phyloP scores from a whole-genome alignment of 2,329 filamentous ascomycete genomes.

The Monilinia polystroma region DNA sequence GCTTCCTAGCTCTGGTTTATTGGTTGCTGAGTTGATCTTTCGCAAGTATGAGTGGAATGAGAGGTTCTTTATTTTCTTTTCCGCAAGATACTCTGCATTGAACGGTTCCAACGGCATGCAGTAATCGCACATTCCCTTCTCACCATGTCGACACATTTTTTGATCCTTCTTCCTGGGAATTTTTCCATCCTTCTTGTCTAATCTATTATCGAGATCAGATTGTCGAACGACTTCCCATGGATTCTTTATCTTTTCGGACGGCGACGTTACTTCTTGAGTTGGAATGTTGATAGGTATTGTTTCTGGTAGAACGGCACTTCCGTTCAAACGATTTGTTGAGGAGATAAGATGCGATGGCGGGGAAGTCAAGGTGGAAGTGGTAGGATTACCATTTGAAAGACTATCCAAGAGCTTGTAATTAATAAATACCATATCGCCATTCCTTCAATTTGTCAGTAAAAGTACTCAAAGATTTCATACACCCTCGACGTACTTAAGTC shows the following conservation, averaged over 20 bases:
- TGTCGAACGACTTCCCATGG: conserved; percentile 93
- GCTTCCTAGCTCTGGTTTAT: conserved; percentile 88
- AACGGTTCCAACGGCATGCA: conserved; percentile 97
- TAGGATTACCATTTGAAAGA: conserved; percentile 43
- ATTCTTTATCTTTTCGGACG: conserved; percentile 68
- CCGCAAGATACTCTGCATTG: conserved; percentile 79
- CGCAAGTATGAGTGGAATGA: conserved; percentile 94
- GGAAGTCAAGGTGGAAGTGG: conserved; percentile 40
- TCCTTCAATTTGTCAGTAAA: conserved; percentile 49
- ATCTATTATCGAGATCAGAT: conserved; percentile 77
- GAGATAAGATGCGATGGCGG: conserved; percentile 35
- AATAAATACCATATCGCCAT: conserved; percentile 89
- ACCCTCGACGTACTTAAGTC: conserved; percentile 51
- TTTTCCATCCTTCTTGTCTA: conserved; percentile 89
- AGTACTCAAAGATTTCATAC: neutral
- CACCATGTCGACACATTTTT: conserved; percentile 92
- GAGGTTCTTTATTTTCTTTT: conserved; percentile 98
- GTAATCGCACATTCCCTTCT: conserved; percentile 99
- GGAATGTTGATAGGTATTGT: conserved; percentile 60
- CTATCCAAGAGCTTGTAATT: conserved; percentile 67
- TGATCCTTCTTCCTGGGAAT: conserved; percentile 71
- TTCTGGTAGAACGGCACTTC: conserved; percentile 70
- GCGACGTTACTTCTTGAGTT: conserved; percentile 51
- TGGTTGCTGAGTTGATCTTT: conserved; percentile 94
- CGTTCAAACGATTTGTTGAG: conserved; percentile 71